Conservation (phyloP, 306 rosid species). For the Abrus pulchellus region DNA sequence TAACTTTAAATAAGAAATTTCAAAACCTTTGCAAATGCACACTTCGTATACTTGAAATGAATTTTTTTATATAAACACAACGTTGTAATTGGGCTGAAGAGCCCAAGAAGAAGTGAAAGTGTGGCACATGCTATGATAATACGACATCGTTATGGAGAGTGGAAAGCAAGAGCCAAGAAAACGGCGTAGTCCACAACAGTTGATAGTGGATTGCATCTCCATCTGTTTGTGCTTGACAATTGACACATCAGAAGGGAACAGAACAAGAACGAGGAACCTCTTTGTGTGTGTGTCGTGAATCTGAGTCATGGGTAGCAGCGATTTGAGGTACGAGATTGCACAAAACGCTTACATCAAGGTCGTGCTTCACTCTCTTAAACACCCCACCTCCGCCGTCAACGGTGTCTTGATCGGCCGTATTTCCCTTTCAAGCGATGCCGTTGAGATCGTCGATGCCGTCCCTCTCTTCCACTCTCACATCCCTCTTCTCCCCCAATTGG, state of each 20-base stretch:
- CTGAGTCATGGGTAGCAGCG: conserved; percentile 72
- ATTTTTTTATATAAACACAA: too few species aligned
- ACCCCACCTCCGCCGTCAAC: conserved; percentile 89
- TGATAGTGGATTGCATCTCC: not conserved
- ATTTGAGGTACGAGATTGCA: conserved; percentile 73
- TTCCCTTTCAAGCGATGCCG: conserved; percentile 68
- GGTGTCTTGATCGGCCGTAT: conserved; percentile 87
- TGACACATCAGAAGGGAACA: not conserved
- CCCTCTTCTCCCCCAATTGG: conserved; percentile 94
- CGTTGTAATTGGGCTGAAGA: not conserved
- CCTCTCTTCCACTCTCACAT: conserved; percentile 94
- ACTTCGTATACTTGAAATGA: too few species aligned
- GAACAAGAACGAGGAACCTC: not conserved
- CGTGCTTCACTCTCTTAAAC: conserved; percentile 82
- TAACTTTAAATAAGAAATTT: too few species aligned
- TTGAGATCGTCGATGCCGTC: conserved; percentile 84
- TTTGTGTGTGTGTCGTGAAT: not conserved
- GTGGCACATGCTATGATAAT: not conserved
- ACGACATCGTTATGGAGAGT: not conserved
- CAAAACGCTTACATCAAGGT: conserved; percentile 92
- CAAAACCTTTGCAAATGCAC: too few species aligned
- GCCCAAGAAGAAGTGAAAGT: not conserved
- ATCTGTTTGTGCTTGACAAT: not conserved
- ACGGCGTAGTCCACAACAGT: not conserved
- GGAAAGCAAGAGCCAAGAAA: not conserved